Evolutionary conservation across 2,329 filamentous ascomycete species (phyloP), one percentile per base, ranked within the genome.

Genomic region (Oidium heveae): DNA sequence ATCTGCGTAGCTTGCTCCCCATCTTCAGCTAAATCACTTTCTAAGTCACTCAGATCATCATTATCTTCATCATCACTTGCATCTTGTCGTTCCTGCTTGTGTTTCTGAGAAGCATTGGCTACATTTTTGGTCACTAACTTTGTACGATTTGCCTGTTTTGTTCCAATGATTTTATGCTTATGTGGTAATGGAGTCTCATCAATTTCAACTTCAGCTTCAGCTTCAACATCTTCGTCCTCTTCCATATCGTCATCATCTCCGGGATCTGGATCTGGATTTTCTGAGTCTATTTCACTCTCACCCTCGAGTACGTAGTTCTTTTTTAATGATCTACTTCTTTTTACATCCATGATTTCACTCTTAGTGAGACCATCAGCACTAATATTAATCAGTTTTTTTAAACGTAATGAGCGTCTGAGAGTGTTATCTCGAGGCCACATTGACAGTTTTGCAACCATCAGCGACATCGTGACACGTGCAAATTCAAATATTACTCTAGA

Each of bases 221-320:
- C 60, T 54, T 66, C 61, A n/a, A 63, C 62, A 52, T 66, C 61
- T 7, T 67, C 68, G 9, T 61, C 69, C 28, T 71, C 70, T 43
- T 66, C 66, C 2, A 63, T 66, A 24, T 68, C 65, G 54, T 46
- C 54, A 43, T 55, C 54, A 13, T 55, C 54, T 10, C 39, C 52
- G 1, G 46, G 52, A 34, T 54, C 52, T 9, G 59, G 59, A 46
- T 58, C 59, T 41, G 62, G 61, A 37, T 56, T 58, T 34, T 59
- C 58, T 54, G 62, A 61, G 34, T 63, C 62, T 13, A 63, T 62
- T 15, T 61, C 61, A 28, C 64, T 62, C 15, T 68, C 67, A 56
- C 70, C 69, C 18, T 73, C 69, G 37, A 74, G 65, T 57, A 75
- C 72, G 56, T 66, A 66, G 54, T 61, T 66, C 55, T 65, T 66